These are phyloP conservation scores for Berberis vulgaris DNA, from an alignment of 164 flowering plant genomes.

Conservation along the genomic window DNA sequence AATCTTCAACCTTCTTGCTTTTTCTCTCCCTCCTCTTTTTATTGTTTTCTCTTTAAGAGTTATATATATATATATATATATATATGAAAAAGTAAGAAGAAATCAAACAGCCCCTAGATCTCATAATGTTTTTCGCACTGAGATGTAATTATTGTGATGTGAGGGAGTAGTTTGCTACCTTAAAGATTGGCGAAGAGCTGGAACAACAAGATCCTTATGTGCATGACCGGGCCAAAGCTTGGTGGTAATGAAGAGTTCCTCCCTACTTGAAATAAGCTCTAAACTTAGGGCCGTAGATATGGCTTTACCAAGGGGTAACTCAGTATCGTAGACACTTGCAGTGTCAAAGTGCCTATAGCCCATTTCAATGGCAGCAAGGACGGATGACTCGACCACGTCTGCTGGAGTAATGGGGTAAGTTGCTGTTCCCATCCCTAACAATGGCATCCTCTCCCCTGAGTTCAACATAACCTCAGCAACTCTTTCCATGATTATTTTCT, in stretches of 20 bases:
- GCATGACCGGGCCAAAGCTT: neutral
- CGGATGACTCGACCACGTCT: neutral
- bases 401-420: neutral
- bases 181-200: neutral
- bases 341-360: neutral
- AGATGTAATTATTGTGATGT: no score
- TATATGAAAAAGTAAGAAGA: no score
- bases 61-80: no score
- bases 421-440: neutral
- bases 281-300: neutral
- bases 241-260: conserved; percentile 5
- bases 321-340: neutral
- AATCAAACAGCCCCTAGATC: neutral
- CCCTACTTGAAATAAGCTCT: neutral
- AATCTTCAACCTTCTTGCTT: no score
- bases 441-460: conserved; percentile 2
- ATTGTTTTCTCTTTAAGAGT: no score
- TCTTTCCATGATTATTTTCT: no score
- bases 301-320: neutral
- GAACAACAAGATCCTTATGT: neutral
- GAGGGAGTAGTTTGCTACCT: neutral
- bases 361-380: neutral
- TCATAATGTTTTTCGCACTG: no score
- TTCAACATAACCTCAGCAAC: neutral
- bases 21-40: no score